A percentile compares a stretch with the other conserved stretches of the same genome.
These are phyloP conservation scores for Citrullus amarus DNA, from an alignment of 306 rosid genomes.

Conservation along the genomic window DNA sequence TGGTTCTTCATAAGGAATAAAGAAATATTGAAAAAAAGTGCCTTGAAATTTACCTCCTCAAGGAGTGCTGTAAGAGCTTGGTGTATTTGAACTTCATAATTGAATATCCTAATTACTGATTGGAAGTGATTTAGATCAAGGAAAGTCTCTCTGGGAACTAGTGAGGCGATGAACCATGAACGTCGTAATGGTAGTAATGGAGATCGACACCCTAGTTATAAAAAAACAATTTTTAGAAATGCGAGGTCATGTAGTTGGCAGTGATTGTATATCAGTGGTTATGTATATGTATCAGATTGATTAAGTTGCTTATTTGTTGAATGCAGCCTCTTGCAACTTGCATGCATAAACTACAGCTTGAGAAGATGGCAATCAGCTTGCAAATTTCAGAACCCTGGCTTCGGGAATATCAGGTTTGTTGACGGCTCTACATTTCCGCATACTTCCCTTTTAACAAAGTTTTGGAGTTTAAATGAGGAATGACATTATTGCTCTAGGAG, in stretches of 20 bases:
- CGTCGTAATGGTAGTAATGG: neutral
- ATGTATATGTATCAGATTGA: neutral
- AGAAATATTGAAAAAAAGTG: neutral
- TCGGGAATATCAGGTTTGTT: slow-evolving; percentile 89
- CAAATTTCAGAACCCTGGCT: slow-evolving; percentile 97
- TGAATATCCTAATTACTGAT: too few relatives aligned
- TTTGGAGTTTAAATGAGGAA: neutral
- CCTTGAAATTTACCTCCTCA: neutral
- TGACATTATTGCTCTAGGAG: too few relatives aligned
- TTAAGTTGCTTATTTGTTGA: neutral
- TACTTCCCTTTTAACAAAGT: neutral
- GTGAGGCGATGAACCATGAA: neutral
- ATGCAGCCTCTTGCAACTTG: slow-evolving; percentile 84
- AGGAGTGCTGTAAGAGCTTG: neutral
- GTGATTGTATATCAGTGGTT: neutral
- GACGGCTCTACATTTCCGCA: neutral
- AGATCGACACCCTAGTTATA: neutral
- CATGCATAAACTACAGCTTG: slow-evolving; percentile 80
- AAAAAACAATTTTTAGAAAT: neutral
- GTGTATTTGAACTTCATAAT: too few relatives aligned
- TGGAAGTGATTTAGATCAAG: neutral
- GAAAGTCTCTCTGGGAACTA: neutral
- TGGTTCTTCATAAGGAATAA: slow-evolving; percentile 1
- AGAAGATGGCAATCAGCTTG: slow-evolving; percentile 81
- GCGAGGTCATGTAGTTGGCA: neutral